Base-by-base conservation (phyloP, 352 stramenopile genomes). In the Globisporangium orthogonon region DNA sequence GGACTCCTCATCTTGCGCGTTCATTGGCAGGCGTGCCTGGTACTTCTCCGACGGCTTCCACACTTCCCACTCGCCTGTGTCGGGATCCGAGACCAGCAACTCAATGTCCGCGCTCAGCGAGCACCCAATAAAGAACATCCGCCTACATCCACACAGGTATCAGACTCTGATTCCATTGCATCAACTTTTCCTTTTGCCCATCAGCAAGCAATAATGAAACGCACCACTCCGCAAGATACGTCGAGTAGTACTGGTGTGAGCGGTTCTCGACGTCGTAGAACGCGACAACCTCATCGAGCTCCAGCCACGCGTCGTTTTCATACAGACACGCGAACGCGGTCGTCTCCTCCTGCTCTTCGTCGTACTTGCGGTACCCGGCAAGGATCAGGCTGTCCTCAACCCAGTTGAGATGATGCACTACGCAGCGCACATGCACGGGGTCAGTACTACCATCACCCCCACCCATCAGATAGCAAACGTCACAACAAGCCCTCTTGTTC, bases 101-200 rank as follows among this genome's bases (percentile, higher is more conserved):
- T 91, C 81, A 28, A 91, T 80, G 60, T 91, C 81, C n/a, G 81
- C 74, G 54, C 81, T 91, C 39, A 91, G 52, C 15, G 81, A 91
- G 58, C 81, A 91, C 11, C 70, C 76, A 58, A 91, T 69, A 50
- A 91, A 91, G 54, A 91, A 91, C 78, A 91, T 91, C 14, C 81
- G 74, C 79, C 74, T 84, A 49, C 10, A 23, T 30, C n/a, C 33
- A 14, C 28, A 39, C 15, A 50, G 18, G 18, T 31, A 30, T 47
- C 17, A 47, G 43, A 13, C 33, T 37, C 33, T 9, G 33, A 9
- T 37, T 37, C 33, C n/a, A 23, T 4, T 5, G 9, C 3, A 18
- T 29, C 43, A 14, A 4, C 14, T 7, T 14, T 28, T 9, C 17
- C 15, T 5, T 47, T n/a, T 4, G 7, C 41, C 17, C 15, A 41